A percentile compares a stretch with the other conserved stretches of the same genome.
phyloP scores from a whole-genome alignment of 345 rosid species.

The Eucalyptus curtisii region DNA sequence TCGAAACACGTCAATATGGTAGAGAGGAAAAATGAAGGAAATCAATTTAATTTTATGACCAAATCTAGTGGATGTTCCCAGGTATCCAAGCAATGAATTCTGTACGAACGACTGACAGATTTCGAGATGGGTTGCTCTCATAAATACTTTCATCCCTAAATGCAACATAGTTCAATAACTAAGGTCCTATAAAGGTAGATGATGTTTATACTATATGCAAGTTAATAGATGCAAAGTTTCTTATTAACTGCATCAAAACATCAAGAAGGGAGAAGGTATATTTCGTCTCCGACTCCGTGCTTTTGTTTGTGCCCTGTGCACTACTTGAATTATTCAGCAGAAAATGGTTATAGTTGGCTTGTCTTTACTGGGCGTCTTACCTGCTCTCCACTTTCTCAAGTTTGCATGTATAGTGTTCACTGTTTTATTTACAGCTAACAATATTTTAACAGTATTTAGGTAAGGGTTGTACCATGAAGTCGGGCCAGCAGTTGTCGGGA shows the following conservation, averaged over 20 bases:
- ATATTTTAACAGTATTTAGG: not conserved
- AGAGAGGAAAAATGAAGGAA: not conserved
- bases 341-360: not conserved
- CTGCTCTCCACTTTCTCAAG: not conserved
- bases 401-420: not conserved
- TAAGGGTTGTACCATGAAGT: slow-evolving; percentile 33
- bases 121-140: not conserved
- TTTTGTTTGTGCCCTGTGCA: not conserved
- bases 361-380: not conserved
- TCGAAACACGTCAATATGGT: not conserved
- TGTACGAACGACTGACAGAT: not conserved
- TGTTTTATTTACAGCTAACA: not conserved
- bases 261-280: not conserved
- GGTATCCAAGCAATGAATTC: not conserved
- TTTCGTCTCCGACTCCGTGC: not conserved
- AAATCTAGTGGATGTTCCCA: not conserved
- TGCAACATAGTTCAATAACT: not conserved
- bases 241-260: not conserved
- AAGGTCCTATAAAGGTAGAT: not conserved
- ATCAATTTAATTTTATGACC: not conserved
- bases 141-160: not conserved
- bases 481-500: slow-evolving; percentile 34
- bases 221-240: not conserved
- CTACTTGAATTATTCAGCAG: not conserved
- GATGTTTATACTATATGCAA: not conserved